phyloP scores from a whole-genome alignment of 1,284 basidiomycete species.

The Malassezia psittaci region DNA sequence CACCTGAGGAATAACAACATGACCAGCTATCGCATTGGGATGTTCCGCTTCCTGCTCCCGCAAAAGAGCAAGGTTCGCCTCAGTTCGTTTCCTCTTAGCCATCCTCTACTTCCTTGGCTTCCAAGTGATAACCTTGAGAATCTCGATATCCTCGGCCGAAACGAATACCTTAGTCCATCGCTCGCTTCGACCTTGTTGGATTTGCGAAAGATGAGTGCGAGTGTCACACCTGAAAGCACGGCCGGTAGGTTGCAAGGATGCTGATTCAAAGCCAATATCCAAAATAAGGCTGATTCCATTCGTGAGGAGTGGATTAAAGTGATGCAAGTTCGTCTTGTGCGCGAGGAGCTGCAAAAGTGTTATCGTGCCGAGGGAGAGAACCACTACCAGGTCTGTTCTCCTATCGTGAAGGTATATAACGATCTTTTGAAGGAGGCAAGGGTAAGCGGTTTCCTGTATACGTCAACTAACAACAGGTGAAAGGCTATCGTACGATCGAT shows the following conservation, averaged over 20 bases:
- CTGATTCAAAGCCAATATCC: conserved; percentile 48
- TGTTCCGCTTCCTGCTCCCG: conserved; percentile 22
- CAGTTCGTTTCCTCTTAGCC: conserved; percentile 17
- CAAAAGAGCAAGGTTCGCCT: conserved; percentile 20
- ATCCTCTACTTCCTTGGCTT: background rate
- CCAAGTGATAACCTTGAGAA: too few relatives aligned
- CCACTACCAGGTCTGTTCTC: conserved; percentile 61
- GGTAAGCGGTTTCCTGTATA: conserved; percentile 54
- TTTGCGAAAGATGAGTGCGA: conserved; percentile 10
- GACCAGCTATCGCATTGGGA: conserved; percentile 29
- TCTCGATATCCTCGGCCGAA: conserved; percentile 4
- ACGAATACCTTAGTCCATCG: background rate
- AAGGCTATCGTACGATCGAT: conserved; percentile 16
- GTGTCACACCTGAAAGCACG: conserved; percentile 10
- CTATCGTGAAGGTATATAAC: conserved; percentile 73
- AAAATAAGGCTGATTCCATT: conserved; percentile 65
- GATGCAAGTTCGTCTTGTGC: conserved; percentile 84
- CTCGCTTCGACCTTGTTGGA: too few relatives aligned
- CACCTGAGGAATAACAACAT: conserved; percentile 24
- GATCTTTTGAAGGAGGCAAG: conserved; percentile 71
- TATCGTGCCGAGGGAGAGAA: conserved; percentile 75
- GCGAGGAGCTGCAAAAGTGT: conserved; percentile 82
- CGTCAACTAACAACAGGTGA: conserved; percentile 4
- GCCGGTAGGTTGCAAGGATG: background rate
- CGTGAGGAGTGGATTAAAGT: conserved; percentile 87